Evolutionary conservation across 2,329 filamentous ascomycete species (phyloP), one percentile per base, ranked within the genome.

Genomic region (Magnaporthiopsis rhizophila): DNA sequence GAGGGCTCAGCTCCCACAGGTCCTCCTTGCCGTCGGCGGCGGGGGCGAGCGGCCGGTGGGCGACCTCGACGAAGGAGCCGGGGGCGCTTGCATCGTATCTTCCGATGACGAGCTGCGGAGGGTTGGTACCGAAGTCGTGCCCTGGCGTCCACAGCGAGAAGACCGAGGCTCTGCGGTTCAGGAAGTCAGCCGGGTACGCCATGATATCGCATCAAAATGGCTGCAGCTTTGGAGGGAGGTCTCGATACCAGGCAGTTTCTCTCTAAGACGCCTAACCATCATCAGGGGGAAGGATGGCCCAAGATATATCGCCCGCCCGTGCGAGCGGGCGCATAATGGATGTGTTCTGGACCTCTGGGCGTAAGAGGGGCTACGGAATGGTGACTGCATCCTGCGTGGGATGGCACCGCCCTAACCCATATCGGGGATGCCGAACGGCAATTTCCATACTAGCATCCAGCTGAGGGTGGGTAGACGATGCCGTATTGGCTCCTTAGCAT

Each of bases 1-100:
- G 58, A 13, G 66, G 61, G 72, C 77, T 24, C 75, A 79, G 69
- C 71, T 80, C 58, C 79, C 79, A 65, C 72, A 76, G 67, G 77
- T 78, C 26, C 72, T 79, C 67, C 68, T 80, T 63, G 21, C 45
- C 45, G 75, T 77, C 32, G 74, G 79, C n/a, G 73, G 78, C 62
- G 74, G 76, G 58, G 76, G 74, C 66, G 72, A 81, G 59, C 73
- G 78, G 36, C 38, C 66, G 59, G 50, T 62, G 64, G 15, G 60
- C 65, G 11, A 68, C 64, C 60, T 67, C 62, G 13, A 58, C n/a
- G 45, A 70, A 70, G 1, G 28, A 24, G 8, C 58, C 60, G 3
- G 18, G 56, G 15, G 26, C 34, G 28, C 28, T 38, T 4, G 62
- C 59, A 13, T 59, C 59, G 58, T 64, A 64, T 12, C 63, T 65